Conservation (phyloP, 148 eudicot species). For the Rheum nobile region DNA sequence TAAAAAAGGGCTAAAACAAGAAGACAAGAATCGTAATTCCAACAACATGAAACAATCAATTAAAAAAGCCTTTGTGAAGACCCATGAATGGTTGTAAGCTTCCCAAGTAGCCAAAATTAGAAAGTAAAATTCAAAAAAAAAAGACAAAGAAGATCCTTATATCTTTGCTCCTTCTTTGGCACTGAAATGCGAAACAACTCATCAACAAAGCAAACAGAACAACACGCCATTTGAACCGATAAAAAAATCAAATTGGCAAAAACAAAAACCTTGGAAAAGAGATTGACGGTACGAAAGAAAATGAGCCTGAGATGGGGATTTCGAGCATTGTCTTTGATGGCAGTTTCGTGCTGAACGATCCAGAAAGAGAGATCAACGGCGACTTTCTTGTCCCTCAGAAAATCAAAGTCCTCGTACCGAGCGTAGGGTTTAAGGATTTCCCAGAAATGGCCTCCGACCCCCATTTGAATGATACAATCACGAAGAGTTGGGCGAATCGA, state of each 20-base stretch:
- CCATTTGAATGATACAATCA: constrained; percentile 29
- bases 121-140: background rate
- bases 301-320: constrained; percentile 70
- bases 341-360: constrained; percentile 91
- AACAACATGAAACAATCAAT: background rate
- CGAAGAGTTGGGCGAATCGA: background rate
- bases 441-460: constrained; percentile 93
- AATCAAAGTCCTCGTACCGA: constrained; percentile 56
- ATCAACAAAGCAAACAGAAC: background rate
- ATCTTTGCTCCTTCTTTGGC: background rate
- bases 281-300: constrained; percentile 76
- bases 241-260: background rate
- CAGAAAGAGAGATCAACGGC: constrained; percentile 90
- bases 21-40: background rate
- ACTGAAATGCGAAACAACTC: background rate
- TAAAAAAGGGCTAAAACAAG: background rate
- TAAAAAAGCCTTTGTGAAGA: background rate
- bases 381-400: constrained; percentile 64
- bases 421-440: constrained; percentile 81
- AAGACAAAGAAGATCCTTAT: background rate
- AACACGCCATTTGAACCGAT: background rate
- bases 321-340: constrained; percentile 39
- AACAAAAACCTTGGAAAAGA: constrained; percentile 64
- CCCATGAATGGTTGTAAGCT: background rate
- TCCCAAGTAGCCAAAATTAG: background rate